These are phyloP conservation scores for Saccharomyces hybrid DNA, from an alignment of 1,139 yeast genomes.

Conservation along the genomic window DNA sequence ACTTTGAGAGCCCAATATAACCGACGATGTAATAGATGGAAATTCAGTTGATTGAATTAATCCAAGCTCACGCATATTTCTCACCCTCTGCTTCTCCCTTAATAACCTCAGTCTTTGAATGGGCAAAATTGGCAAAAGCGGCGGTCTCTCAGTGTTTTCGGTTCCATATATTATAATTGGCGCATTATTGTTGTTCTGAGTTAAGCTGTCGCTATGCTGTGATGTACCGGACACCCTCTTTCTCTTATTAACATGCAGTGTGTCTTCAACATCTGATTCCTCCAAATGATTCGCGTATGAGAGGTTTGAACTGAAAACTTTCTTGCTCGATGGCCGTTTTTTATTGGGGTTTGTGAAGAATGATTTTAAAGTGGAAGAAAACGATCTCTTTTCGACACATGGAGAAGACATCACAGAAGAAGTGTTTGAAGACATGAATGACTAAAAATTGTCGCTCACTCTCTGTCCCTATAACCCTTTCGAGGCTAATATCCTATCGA, in stretches of 20 bases:
- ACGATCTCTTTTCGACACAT: conserved; percentile 15
- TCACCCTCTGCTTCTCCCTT: conserved; percentile 22
- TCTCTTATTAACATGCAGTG: neutral
- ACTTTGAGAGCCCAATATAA: neutral
- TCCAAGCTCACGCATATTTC: conserved; percentile 7
- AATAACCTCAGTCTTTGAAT: conserved; percentile 26
- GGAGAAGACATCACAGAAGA: neutral
- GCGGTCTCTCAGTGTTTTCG: conserved; percentile 18
- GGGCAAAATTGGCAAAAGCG: conserved; percentile 28
- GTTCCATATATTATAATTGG: conserved; percentile 11
- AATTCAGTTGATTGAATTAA: conserved; percentile 1
- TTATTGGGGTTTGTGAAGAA: conserved; percentile 16
- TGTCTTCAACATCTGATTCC: neutral
- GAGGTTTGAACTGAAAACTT: neutral
- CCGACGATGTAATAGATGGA: neutral
- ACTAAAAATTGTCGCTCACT: neutral
- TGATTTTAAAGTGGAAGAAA: conserved; percentile 22
- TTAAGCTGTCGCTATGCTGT: neutral
- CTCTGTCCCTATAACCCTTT: neutral
- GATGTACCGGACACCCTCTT: conserved; percentile 1
- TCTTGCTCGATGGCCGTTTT: neutral
- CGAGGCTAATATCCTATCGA: neutral
- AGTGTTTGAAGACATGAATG: neutral
- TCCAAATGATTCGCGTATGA: conserved; percentile 1
- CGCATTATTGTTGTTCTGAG: neutral